These are phyloP conservation scores for Pezizomycotina sp. DNA, from an alignment of 2,329 filamentous ascomycete genomes.

Conservation along the genomic window DNA sequence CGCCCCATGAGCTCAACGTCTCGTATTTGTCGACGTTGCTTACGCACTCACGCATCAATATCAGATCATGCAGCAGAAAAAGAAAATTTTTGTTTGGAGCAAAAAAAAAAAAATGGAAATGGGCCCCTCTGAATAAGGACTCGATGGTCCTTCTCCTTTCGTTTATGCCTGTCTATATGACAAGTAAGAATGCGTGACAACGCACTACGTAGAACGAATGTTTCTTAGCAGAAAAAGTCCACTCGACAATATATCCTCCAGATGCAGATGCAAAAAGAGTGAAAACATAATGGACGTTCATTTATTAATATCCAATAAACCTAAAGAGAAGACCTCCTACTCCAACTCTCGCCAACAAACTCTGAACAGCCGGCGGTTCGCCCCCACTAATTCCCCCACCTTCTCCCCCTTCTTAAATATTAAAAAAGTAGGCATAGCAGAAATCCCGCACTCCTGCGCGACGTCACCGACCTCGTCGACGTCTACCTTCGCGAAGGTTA, in stretches of 20 bases:
- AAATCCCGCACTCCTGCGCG: constrained; percentile 58
- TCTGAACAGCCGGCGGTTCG: constrained; percentile 56
- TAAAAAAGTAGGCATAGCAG: constrained; percentile 73
- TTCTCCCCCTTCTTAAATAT: constrained; percentile 68
- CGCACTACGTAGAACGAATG: too few relatives aligned
- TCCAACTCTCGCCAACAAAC: constrained; percentile 19
- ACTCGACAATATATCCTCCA: too few relatives aligned
- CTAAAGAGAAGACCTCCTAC: constrained; percentile 1
- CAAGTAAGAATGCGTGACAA: too few relatives aligned
- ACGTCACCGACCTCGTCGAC: constrained; percentile 67
- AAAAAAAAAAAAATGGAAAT: background rate
- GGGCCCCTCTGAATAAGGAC: background rate
- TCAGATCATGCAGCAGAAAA: too few relatives aligned
- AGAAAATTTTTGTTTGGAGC: too few relatives aligned
- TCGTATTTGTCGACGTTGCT: too few relatives aligned
- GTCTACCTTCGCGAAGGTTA: constrained; percentile 77
- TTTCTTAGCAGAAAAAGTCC: too few relatives aligned
- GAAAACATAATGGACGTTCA: constrained; percentile 12
- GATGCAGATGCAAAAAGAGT: constrained; percentile 13
- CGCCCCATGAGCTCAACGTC: too few relatives aligned
- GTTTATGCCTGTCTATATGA: constrained; percentile 7
- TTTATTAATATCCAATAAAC: constrained; percentile 15
- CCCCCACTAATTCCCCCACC: constrained; percentile 58
- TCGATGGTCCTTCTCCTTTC: background rate
- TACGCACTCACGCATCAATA: too few relatives aligned